phyloP scores from a whole-genome alignment of 2,329 filamentous ascomycete species.

The Cladosporium austrohemisphaericum region DNA sequence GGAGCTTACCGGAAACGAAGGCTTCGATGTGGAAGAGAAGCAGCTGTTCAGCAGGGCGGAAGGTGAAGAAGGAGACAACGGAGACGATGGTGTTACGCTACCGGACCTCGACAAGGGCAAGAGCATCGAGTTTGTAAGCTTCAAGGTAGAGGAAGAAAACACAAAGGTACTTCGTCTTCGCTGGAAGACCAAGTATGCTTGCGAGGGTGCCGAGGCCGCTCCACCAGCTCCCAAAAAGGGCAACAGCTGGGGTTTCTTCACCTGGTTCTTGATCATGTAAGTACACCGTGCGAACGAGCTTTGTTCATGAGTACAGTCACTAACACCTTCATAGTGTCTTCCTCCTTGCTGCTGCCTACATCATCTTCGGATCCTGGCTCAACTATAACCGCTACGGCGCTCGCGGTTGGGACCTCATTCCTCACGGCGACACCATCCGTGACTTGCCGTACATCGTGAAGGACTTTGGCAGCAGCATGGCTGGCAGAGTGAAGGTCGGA shows the following conservation, averaged over 20 bases:
- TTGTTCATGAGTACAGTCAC: background rate
- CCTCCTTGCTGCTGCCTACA: slow-evolving; percentile 78
- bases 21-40: slow-evolving; percentile 55
- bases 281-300: slow-evolving; percentile 30
- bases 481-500: slow-evolving; percentile 79
- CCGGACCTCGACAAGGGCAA: slow-evolving; percentile 50
- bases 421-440: slow-evolving; percentile 86
- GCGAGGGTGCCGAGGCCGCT: slow-evolving; percentile 55
- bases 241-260: slow-evolving; percentile 88
- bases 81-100: slow-evolving; percentile 29
- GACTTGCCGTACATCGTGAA: slow-evolving; percentile 89
- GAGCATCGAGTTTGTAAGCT: slow-evolving; percentile 73
- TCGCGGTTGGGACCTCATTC: slow-evolving; percentile 88
- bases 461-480: slow-evolving; percentile 76
- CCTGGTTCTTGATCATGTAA: slow-evolving; percentile 92
- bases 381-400: slow-evolving; percentile 98
- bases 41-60: slow-evolving; percentile 14
- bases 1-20: slow-evolving; percentile 67
- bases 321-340: slow-evolving; percentile 60
- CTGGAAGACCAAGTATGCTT: slow-evolving; percentile 87
- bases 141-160: slow-evolving; percentile 56
- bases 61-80: slow-evolving; percentile 34
- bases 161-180: slow-evolving; percentile 66
- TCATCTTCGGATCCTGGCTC: slow-evolving; percentile 97
- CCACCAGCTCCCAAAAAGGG: slow-evolving; percentile 38